Conservation (phyloP, 1,284 basidiomycete species). For the Moesziomyces sp. region DNA sequence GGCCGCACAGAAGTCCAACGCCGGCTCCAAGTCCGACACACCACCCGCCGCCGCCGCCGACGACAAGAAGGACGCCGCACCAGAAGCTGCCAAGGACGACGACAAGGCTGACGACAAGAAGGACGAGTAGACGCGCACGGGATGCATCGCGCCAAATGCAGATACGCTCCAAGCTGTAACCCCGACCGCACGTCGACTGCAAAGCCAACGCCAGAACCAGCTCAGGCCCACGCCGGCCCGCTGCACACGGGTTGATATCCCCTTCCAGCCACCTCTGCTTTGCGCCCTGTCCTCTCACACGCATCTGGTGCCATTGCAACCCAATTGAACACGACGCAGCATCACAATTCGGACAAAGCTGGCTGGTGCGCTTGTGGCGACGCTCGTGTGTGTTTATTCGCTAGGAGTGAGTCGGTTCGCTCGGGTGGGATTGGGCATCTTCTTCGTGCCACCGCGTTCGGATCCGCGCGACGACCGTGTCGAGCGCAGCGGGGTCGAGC, state of each 20-base stretch:
- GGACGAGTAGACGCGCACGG: slow-evolving; percentile 11
- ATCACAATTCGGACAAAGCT: no score
- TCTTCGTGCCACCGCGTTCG: slow-evolving; percentile 31
- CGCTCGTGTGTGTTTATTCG: no score
- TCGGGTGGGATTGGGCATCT: slow-evolving; percentile 3
- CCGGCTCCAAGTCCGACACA: slow-evolving; percentile 28
- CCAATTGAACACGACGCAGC: no score
- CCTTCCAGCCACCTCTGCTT: slow-evolving; percentile 15
- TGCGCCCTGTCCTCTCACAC: no score
- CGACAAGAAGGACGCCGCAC: slow-evolving; percentile 28
- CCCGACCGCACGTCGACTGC: slow-evolving; percentile 1
- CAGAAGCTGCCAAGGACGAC: slow-evolving; percentile 28
- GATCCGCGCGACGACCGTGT: slow-evolving; percentile 11
- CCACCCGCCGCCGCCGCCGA: slow-evolving; percentile 25
- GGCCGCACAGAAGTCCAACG: slow-evolving; percentile 59
- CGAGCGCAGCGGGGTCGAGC: slow-evolving; percentile 4
- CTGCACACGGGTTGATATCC: slow-evolving; percentile 34
- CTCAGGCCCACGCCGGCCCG: no score
- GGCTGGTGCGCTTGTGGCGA: no score
- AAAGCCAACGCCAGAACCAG: no score
- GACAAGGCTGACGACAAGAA: slow-evolving; percentile 38
- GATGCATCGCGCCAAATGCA: background rate
- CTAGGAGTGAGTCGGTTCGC: no score
- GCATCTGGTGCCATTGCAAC: no score
- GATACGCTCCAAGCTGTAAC: slow-evolving; percentile 31